A percentile compares a stretch with the other conserved stretches of the same genome.
These are phyloP conservation scores for Mortierella antarctica DNA, from an alignment of 192 early-diverging fungal genomes.

Conservation along the genomic window DNA sequence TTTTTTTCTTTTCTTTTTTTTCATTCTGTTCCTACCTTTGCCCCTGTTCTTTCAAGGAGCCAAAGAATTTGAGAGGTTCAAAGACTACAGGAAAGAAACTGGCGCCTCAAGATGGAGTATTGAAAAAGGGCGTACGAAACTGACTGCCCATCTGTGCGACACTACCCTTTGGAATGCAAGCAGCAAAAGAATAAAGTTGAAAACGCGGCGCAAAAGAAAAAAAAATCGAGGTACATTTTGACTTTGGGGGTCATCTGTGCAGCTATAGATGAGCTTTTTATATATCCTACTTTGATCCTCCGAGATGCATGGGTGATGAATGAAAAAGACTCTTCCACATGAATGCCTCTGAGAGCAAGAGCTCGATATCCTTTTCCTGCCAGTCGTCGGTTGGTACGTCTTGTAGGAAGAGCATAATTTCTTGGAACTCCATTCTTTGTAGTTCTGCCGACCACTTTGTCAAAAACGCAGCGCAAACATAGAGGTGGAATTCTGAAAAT, in stretches of 20 bases:
- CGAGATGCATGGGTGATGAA: slow-evolving; percentile 87
- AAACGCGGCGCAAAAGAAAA: background rate
- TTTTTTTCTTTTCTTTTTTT: slow-evolving; percentile 15
- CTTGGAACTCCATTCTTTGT: slow-evolving; percentile 90
- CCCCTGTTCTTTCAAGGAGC: no score
- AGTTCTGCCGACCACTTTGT: slow-evolving; percentile 94
- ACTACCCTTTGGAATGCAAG: background rate
- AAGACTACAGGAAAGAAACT: no score
- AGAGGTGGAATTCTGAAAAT: slow-evolving; percentile 97
- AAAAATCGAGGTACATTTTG: background rate
- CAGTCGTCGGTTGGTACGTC: slow-evolving; percentile 86
- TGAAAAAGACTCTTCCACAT: slow-evolving; percentile 98
- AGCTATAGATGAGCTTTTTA: background rate
- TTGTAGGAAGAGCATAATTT: slow-evolving; percentile 95
- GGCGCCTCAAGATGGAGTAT: no score
- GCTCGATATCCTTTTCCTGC: slow-evolving; percentile 92
- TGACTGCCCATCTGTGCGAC: no score
- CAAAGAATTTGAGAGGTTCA: no score
- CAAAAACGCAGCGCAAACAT: slow-evolving; percentile 98
- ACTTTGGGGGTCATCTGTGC: background rate
- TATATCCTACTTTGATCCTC: slow-evolving; percentile 33
- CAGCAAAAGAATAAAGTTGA: background rate
- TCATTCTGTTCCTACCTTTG: background rate
- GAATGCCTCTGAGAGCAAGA: slow-evolving; percentile 94
- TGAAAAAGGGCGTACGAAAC: no score